Evolutionary conservation across 2,329 filamentous ascomycete species (phyloP), one percentile per base, ranked within the genome.

Genomic region (Alternaria sp.): DNA sequence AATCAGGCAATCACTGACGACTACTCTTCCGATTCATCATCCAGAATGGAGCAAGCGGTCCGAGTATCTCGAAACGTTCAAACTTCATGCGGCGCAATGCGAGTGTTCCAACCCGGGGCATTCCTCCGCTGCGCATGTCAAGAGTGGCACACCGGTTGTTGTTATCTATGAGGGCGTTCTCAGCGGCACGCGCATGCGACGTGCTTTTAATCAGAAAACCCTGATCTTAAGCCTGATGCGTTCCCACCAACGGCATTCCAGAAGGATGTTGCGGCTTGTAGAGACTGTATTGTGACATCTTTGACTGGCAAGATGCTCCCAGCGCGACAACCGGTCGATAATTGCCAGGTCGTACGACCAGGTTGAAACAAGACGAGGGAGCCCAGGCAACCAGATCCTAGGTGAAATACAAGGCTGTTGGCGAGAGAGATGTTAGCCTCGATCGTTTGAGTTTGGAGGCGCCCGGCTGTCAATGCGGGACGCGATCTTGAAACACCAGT

Each of bases 401-500:
- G 49, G 55, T 19, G 44, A 23, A 25, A n/a, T 49, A 23, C 56
- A 30, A 36, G 56, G 56, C 55, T 19, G 44, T 45, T 47, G 15
- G 49, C 55, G 36, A 59, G 36, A 40, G 36, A 40, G 36, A 49
- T 62, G 47, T 17, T 30, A 50, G 36, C 36, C 47, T 17, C 49
- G 49, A 25, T 49, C 43, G 21, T 52, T 40, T 50, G 49, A 54
- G 49, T 53, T 54, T 58, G 57, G 36, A 60, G 36, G 61, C 50
- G 50, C 45, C 30, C 28, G 46, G 45, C 59, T 49, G 19, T 59
- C 53, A 62, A 69, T 66, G 63, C 67, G 49, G 51, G 40, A 49
- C 51, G 46, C 54, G 53, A 28, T 25, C 45, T 53, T 71, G 68
- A 69, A 71, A 71, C 68, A 47, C 36, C 19, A 47, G 65, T 68